phyloP scores from a whole-genome alignment of 1,284 basidiomycete genomes.

The Ganoderma boninense region DNA sequence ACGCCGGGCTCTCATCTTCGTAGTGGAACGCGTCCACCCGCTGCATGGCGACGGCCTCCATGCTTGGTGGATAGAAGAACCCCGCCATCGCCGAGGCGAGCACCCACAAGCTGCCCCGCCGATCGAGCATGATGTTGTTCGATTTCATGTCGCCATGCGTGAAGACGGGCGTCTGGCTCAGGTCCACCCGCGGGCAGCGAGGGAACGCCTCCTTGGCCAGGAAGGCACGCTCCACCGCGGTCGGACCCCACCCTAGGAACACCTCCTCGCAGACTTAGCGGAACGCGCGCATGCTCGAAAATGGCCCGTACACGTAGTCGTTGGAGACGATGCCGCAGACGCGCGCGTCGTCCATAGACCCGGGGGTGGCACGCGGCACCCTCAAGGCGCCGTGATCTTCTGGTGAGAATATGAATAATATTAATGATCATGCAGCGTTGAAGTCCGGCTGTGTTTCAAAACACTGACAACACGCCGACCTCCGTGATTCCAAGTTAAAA shows the following conservation, averaged over 20 bases:
- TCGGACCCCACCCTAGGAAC: conserved; percentile 15
- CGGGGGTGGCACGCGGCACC: conserved; percentile 17
- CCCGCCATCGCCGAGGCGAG: conserved; percentile 33
- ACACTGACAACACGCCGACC: no score
- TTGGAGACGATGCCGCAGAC: conserved; percentile 30
- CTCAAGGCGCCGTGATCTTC: no score
- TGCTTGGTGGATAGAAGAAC: conserved; percentile 32
- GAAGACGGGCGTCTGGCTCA: conserved; percentile 30
- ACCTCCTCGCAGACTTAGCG: conserved; percentile 22
- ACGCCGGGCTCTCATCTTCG: background rate
- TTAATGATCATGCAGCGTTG: no score
- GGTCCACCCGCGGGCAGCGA: background rate
- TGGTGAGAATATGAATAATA: no score
- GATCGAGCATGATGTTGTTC: conserved; percentile 31
- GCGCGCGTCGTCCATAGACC: conserved; percentile 18
- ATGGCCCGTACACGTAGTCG: conserved; percentile 13
- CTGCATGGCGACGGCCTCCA: conserved; percentile 25
- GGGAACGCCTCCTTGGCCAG: background rate
- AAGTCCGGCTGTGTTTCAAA: no score
- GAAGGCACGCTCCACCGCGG: background rate
- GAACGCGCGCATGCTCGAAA: conserved; percentile 13
- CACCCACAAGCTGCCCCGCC: conserved; percentile 32
- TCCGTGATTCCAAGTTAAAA: no score
- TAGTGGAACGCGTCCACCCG: conserved; percentile 4
- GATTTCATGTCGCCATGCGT: conserved; percentile 35